Conservation (phyloP, 331 rosid species). For the Malus hybrid region DNA sequence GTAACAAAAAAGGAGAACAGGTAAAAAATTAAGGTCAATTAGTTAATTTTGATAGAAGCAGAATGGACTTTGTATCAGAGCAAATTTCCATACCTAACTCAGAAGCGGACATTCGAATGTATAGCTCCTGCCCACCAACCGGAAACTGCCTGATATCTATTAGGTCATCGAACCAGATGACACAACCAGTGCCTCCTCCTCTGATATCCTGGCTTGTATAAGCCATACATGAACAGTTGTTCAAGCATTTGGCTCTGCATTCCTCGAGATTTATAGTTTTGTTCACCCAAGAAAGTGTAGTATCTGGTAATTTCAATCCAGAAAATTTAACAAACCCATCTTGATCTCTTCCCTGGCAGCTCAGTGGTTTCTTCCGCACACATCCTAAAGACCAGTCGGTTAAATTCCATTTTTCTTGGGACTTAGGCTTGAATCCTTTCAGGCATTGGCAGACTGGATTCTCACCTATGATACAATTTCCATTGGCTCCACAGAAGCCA, state of each 20-base stretch:
- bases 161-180: slow-evolving; percentile 54
- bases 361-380: slow-evolving; percentile 11
- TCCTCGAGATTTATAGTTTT: slow-evolving; percentile 22
- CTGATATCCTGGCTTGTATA: slow-evolving; percentile 37
- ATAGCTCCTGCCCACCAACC: slow-evolving; percentile 43
- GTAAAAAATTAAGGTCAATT: background rate
- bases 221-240: slow-evolving; percentile 51
- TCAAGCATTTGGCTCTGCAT: slow-evolving; percentile 39
- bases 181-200: slow-evolving; percentile 57
- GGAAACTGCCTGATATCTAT: slow-evolving; percentile 35
- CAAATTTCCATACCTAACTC: slow-evolving; percentile 31
- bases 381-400: slow-evolving; percentile 44
- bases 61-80: background rate
- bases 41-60: background rate
- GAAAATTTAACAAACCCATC: slow-evolving; percentile 17
- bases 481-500: slow-evolving; percentile 34
- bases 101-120: slow-evolving; percentile 46
- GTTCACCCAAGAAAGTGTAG: slow-evolving; percentile 21
- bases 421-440: slow-evolving; percentile 36
- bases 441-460: slow-evolving; percentile 44
- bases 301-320: slow-evolving; percentile 48
- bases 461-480: slow-evolving; percentile 16
- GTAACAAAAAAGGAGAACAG: no score
- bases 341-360: slow-evolving; percentile 17
- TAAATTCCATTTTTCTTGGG: slow-evolving; percentile 22